These are phyloP conservation scores for Coniosporium tulheliwenetii DNA, from an alignment of 2,329 filamentous ascomycete species.

Conservation along the genomic window DNA sequence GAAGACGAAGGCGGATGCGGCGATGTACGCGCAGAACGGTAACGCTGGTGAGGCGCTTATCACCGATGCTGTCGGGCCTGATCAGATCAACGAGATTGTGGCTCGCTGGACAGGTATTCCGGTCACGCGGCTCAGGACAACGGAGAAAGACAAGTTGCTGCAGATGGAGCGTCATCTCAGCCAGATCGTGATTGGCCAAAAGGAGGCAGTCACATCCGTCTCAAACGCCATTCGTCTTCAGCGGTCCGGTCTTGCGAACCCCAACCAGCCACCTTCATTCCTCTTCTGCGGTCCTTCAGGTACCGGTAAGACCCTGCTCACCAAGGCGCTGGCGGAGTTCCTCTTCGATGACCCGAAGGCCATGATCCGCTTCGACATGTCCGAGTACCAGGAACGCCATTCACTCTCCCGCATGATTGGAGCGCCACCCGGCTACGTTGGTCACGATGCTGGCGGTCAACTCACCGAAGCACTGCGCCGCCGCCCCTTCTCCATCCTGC, in stretches of 20 bases:
- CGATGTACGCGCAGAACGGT: conserved; percentile 39
- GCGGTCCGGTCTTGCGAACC: conserved; percentile 84
- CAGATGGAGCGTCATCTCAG: conserved; percentile 83
- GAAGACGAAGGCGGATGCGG: conserved; percentile 63
- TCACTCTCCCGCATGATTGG: conserved; percentile 95
- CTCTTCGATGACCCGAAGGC: conserved; percentile 92
- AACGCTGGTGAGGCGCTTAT: conserved; percentile 54
- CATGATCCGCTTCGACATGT: conserved; percentile 99
- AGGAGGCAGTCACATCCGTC: conserved; percentile 81
- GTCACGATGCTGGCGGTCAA: conserved; percentile 89
- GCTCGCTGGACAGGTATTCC: conserved; percentile 97
- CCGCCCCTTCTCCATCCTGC: conserved; percentile 89
- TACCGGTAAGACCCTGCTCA: conserved; percentile 94
- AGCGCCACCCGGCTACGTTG: conserved; percentile 90
- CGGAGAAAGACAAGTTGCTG: conserved; percentile 96
- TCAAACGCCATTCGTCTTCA: conserved; percentile 93
- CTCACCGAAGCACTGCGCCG: conserved; percentile 88
- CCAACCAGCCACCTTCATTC: conserved; percentile 94
- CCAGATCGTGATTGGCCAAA: conserved; percentile 82
- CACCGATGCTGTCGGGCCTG: conserved; percentile 85
- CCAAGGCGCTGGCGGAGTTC: conserved; percentile 94
- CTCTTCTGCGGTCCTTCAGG: conserved; percentile 97
- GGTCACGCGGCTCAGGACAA: conserved; percentile 81
- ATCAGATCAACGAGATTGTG: conserved; percentile 98
- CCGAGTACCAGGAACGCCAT: conserved; percentile 95